Evolutionary conservation across 108 stramenopile genomes (phyloP).

Genomic region (Asterionellopsis glacialis): DNA sequence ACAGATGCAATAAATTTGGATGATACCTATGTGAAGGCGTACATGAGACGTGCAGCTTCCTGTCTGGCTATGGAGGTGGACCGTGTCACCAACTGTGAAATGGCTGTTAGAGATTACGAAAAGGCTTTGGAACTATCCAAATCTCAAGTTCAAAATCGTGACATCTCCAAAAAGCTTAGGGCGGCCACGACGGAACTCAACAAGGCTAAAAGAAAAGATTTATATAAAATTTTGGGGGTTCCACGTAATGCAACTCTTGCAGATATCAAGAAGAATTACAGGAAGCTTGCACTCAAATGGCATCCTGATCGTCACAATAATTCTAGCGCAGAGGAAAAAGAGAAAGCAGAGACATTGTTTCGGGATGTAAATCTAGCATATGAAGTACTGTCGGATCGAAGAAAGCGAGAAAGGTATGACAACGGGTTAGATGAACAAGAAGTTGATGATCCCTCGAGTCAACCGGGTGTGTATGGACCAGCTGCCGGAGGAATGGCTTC

Average conservation of each 20-base stretch:
- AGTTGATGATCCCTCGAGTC: slow-evolving; percentile 17
- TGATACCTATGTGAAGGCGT: slow-evolving; percentile 39
- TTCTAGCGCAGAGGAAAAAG: slow-evolving; percentile 20
- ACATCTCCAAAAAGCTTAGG: slow-evolving; percentile 16
- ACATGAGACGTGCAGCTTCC: slow-evolving; percentile 24
- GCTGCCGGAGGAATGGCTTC: slow-evolving; percentile 2
- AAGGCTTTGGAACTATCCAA: slow-evolving; percentile 22
- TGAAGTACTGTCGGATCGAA: slow-evolving; percentile 22
- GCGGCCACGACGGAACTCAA: slow-evolving; percentile 21
- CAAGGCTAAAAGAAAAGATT: slow-evolving; percentile 13
- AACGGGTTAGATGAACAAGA: slow-evolving; percentile 20
- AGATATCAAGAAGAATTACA: slow-evolving; percentile 75
- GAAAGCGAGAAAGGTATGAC: slow-evolving; percentile 21
- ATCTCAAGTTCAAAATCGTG: slow-evolving; percentile 24
- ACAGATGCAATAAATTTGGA: slow-evolving; percentile 30
- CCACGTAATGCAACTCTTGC: slow-evolving; percentile 23
- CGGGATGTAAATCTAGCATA: slow-evolving; percentile 27
- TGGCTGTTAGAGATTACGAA: slow-evolving; percentile 41
- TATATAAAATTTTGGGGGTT: slow-evolving; percentile 33
- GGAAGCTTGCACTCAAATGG: slow-evolving; percentile 49
- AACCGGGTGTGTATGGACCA: slow-evolving; percentile 9
- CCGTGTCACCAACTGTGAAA: slow-evolving; percentile 22
- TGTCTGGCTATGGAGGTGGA: slow-evolving; percentile 30
- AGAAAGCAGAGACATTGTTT: slow-evolving; percentile 10
- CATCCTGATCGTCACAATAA: slow-evolving; percentile 69